Conservation (phyloP, 371 early-diverging fungal genomes). For the Syncephalastrum racemosum region DNA sequence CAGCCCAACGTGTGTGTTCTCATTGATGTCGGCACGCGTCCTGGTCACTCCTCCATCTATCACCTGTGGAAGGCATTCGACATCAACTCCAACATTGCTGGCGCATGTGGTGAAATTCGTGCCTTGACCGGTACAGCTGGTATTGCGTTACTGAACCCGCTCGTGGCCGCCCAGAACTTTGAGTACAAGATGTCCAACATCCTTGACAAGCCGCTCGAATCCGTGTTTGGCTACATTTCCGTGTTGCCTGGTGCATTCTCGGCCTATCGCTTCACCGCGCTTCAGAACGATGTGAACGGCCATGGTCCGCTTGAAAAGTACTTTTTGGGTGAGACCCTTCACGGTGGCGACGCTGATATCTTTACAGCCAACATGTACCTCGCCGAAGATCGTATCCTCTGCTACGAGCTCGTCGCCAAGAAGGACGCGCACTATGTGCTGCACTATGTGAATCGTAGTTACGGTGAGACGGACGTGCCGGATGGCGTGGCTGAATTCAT, state of each 20-base stretch:
- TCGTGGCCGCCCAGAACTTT: conserved; percentile 89
- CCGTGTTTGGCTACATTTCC: conserved; percentile 81
- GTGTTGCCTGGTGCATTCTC: conserved; percentile 87
- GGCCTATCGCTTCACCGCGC: conserved; percentile 76
- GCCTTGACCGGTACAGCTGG: conserved; percentile 75
- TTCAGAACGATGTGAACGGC: conserved; percentile 63
- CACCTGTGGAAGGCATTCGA: conserved; percentile 87
- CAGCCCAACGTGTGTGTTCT: conserved; percentile 77
- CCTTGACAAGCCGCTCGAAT: conserved; percentile 85
- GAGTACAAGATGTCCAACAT: conserved; percentile 88
- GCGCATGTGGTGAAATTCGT: conserved; percentile 87
- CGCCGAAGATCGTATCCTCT: conserved; percentile 87
- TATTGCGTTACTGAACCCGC: conserved; percentile 72
- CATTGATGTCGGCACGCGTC: conserved; percentile 84
- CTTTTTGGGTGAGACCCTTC: conserved; percentile 72
- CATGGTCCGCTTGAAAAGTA: conserved; percentile 73
- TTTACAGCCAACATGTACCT: conserved; percentile 75
- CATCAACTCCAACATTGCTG: conserved; percentile 69
- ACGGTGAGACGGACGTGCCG: conserved; percentile 90
- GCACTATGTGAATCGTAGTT: conserved; percentile 64
- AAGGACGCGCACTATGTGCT: conserved; percentile 69
- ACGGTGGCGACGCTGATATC: conserved; percentile 63
- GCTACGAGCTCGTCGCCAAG: conserved; percentile 86
- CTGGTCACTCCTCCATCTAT: conserved; percentile 58
- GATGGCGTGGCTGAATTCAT: conserved; percentile 85